Percentiles rank a stretch among this genome's conserved stretches.
Evolutionary conservation across 2,329 filamentous ascomycete genomes (phyloP).

Genomic region (Zopfia rhizophila): DNA sequence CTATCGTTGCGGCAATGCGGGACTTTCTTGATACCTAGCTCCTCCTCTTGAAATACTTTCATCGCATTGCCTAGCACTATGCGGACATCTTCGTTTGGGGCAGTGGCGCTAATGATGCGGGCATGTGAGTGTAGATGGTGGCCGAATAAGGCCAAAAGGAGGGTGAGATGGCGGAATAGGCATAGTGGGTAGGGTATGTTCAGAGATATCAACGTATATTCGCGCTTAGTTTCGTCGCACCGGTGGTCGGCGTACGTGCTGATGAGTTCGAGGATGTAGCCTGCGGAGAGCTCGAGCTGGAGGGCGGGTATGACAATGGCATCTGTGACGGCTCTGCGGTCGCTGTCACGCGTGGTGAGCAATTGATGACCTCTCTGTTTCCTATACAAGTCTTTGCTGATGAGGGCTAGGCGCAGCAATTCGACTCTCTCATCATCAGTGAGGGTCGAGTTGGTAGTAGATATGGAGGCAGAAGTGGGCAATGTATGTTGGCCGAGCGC

Average conservation of each 20-base stretch:
- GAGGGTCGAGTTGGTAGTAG: constrained; percentile 16
- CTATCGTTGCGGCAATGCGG: too few relatives aligned
- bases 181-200: constrained; percentile 2
- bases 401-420: constrained; percentile 5
- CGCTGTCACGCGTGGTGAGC: constrained; percentile 7
- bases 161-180: constrained; percentile 1
- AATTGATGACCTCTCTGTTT: constrained; percentile 3
- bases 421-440: constrained; percentile 9
- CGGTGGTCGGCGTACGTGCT: constrained; percentile 16
- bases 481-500: constrained; percentile 12
- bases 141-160: neutral
- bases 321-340: constrained; percentile 12
- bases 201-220: constrained; percentile 3
- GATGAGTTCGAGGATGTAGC: constrained; percentile 10
- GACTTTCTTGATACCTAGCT: constrained; percentile 12
- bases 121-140: constrained; percentile 7
- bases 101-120: neutral
- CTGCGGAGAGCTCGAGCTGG: constrained; percentile 4
- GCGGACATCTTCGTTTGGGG: constrained; percentile 9
- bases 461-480: constrained; percentile 3
- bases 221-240: constrained; percentile 17
- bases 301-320: constrained; percentile 11
- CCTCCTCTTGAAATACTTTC: constrained; percentile 10
- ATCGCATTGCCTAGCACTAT: constrained; percentile 13
- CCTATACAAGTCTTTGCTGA: constrained; percentile 2